phyloP scores from a whole-genome alignment of 1,139 yeast species.

The Blastobotrys persicus region DNA sequence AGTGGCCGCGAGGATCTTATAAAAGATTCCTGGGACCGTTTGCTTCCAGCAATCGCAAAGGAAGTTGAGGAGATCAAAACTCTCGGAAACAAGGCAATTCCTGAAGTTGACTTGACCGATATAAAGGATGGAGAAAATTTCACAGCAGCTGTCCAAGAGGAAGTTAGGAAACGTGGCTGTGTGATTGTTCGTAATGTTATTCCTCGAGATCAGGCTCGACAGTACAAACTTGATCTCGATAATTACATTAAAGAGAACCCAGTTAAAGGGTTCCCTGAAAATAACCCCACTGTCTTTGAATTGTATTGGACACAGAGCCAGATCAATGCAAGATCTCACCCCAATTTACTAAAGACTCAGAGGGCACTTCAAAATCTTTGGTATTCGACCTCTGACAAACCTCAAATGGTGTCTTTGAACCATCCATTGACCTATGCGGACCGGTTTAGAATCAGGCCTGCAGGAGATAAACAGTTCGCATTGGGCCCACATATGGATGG shows the following conservation, averaged over 20 bases:
- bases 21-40: constrained; percentile 33
- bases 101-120: constrained; percentile 25
- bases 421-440: constrained; percentile 51
- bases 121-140: constrained; percentile 15
- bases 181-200: constrained; percentile 38
- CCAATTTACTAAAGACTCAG: constrained; percentile 38
- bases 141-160: constrained; percentile 15
- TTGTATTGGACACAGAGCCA: constrained; percentile 48
- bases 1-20: constrained; percentile 31
- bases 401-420: constrained; percentile 34
- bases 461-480: constrained; percentile 41
- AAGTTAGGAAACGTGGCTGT: constrained; percentile 33
- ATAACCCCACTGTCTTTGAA: constrained; percentile 37
- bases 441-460: constrained; percentile 49
- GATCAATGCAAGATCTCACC: constrained; percentile 45
- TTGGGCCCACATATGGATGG: constrained; percentile 48
- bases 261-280: constrained; percentile 32
- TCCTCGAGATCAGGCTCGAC: constrained; percentile 33
- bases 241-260: constrained; percentile 29
- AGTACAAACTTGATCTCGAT: constrained; percentile 28
- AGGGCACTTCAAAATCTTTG: constrained; percentile 40
- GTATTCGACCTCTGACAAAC: constrained; percentile 24
- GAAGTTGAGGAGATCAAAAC: constrained; percentile 29
- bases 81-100: constrained; percentile 26
- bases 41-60: constrained; percentile 29